Evolutionary conservation across 257 asterid genomes (phyloP).

Genomic region (Capsicum pubescens): DNA sequence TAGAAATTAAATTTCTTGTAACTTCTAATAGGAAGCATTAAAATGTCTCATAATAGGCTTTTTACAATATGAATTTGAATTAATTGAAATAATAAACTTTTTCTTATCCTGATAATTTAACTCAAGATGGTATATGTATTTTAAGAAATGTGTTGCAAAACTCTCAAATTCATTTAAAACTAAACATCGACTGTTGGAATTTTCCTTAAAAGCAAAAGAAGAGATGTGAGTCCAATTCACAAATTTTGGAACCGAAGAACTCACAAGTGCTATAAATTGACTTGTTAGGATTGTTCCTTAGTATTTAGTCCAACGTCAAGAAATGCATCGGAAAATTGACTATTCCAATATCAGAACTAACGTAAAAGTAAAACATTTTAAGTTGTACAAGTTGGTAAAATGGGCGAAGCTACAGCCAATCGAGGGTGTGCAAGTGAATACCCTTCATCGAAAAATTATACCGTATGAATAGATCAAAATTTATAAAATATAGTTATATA

Average conservation of each 20-base stretch:
- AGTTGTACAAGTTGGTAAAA: no score
- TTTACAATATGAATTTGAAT: background rate
- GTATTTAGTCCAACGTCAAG: background rate
- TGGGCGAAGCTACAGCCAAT: no score
- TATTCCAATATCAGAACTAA: background rate
- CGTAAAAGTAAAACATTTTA: slow-evolving; percentile 16
- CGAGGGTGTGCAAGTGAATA: no score
- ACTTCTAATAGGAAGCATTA: background rate
- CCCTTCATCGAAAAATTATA: no score
- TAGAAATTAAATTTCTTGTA: background rate
- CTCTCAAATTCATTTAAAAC: background rate
- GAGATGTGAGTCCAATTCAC: background rate
- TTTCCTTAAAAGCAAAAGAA: background rate
- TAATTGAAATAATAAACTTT: background rate
- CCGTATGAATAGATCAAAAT: no score
- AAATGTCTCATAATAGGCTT: background rate
- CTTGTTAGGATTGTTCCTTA: background rate
- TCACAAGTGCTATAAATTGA: background rate
- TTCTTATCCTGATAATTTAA: background rate
- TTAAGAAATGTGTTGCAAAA: background rate
- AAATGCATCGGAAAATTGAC: background rate
- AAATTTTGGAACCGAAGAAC: background rate
- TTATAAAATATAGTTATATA: no score
- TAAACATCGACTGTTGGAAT: background rate
- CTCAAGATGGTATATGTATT: background rate